phyloP scores from a whole-genome alignment of 2,329 filamentous ascomycete species.

The Gnomoniopsis sp. region DNA sequence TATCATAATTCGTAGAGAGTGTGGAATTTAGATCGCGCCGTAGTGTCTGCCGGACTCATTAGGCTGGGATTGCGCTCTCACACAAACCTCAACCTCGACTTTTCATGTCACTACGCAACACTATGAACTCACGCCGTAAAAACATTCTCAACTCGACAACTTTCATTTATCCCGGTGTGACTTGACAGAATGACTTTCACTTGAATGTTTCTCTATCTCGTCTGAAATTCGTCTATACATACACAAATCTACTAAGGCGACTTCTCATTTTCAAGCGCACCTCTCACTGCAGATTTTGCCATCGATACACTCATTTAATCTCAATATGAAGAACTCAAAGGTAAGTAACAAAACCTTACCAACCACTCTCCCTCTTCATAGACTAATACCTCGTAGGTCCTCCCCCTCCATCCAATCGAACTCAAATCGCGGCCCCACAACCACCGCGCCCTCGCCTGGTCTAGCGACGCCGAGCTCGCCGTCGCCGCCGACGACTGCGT shows the following conservation, averaged over 20 bases:
- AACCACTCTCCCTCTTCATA: too few relatives aligned
- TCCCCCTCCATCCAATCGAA: not conserved
- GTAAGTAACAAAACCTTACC: not conserved
- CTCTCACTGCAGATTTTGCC: not conserved
- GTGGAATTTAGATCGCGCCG: too few relatives aligned
- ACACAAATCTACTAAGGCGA: too few relatives aligned
- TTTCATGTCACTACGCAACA: not conserved
- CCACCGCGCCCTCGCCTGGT: conserved; percentile 46
- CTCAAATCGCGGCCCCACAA: conserved; percentile 23
- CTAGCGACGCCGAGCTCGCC: conserved; percentile 55
- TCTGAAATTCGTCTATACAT: not conserved
- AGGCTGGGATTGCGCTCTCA: not conserved
- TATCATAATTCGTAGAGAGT: not conserved
- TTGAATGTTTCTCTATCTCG: not conserved
- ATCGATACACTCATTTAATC: not conserved
- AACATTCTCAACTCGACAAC: not conserved
- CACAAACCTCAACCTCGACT: conserved; percentile 3
- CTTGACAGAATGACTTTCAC: not conserved
- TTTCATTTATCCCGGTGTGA: not conserved
- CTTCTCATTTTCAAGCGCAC: not conserved
- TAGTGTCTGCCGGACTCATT: not conserved
- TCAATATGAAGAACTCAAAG: conserved; percentile 14
- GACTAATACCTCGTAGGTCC: not conserved
- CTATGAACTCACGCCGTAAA: not conserved
- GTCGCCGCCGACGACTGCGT: conserved; percentile 54